phyloP scores from a whole-genome alignment of 1,284 basidiomycete species.

The Takashimella tepidaria region DNA sequence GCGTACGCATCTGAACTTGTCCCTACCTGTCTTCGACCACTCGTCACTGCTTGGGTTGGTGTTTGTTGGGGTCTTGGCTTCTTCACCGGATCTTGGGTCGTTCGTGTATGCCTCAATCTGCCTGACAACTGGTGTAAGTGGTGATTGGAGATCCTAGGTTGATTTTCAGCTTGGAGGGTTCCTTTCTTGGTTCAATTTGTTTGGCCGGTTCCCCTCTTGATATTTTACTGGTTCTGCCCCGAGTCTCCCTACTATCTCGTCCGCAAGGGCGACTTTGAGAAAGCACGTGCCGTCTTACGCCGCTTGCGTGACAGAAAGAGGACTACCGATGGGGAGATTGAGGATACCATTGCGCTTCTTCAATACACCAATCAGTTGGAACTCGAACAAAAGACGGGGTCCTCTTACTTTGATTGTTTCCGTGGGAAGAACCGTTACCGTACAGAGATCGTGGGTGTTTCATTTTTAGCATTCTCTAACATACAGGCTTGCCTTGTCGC shows the following conservation, averaged over 20 bases:
- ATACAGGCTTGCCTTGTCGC: background rate
- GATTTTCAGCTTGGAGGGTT: conserved; percentile 23
- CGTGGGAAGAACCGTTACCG: conserved; percentile 40
- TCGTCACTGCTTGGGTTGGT: conserved; percentile 43
- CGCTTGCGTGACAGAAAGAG: conserved; percentile 42
- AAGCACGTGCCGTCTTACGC: conserved; percentile 47
- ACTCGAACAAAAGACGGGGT: conserved; percentile 28
- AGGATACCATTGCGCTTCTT: conserved; percentile 46
- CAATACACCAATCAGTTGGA: conserved; percentile 41
- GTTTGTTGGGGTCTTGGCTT: conserved; percentile 45
- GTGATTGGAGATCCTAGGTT: background rate
- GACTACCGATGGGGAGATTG: conserved; percentile 47
- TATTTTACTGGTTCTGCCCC: conserved; percentile 33
- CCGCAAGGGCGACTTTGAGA: conserved; percentile 41
- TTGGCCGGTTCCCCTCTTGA: conserved; percentile 32
- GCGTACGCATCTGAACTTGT: conserved; percentile 42
- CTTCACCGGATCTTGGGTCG: conserved; percentile 42
- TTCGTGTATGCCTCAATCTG: conserved; percentile 33
- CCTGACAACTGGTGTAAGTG: conserved; percentile 23
- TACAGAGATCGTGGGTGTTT: conserved; percentile 39
- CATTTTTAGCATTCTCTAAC: too few relatives aligned
- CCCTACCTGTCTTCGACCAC: conserved; percentile 41
- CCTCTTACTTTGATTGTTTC: conserved; percentile 51
- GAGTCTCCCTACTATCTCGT: conserved; percentile 26
- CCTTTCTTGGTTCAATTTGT: conserved; percentile 31